Conservation (phyloP, 202 grass and related monocot species). For the Setaria viridis region DNA sequence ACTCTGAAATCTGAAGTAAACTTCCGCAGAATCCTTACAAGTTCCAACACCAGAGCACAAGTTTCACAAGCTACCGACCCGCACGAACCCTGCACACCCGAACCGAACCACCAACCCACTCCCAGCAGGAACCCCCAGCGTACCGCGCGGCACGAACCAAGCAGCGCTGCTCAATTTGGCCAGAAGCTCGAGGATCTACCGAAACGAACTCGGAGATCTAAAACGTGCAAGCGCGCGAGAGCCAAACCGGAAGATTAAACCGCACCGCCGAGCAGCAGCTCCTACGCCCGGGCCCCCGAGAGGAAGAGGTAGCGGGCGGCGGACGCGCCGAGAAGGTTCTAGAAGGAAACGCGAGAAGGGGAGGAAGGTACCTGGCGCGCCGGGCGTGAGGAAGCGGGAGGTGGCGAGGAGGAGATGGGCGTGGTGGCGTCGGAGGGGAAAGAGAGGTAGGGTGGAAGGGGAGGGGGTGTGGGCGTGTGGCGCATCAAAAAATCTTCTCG, state of each 20-base stretch:
- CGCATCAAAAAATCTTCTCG: background rate
- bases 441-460: background rate
- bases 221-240: background rate
- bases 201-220: constrained; percentile 38
- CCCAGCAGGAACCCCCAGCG: background rate
- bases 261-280: background rate
- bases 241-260: background rate
- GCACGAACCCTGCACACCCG: background rate
- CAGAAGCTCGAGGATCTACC: background rate
- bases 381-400: background rate
- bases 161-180: background rate
- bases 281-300: background rate
- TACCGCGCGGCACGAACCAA: background rate
- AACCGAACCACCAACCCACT: background rate
- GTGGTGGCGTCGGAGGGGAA: background rate
- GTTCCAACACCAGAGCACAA: background rate
- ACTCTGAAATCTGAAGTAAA: background rate
- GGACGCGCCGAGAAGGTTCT: constrained; percentile 3
- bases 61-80: background rate
- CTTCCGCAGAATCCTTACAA: background rate
- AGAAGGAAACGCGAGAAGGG: background rate
- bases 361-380: background rate
- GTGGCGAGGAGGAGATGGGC: background rate
- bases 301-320: background rate
- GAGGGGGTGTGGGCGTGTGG: background rate